Base-by-base conservation (phyloP, 345 rosid species). In the Melastoma malabathricum region DNA sequence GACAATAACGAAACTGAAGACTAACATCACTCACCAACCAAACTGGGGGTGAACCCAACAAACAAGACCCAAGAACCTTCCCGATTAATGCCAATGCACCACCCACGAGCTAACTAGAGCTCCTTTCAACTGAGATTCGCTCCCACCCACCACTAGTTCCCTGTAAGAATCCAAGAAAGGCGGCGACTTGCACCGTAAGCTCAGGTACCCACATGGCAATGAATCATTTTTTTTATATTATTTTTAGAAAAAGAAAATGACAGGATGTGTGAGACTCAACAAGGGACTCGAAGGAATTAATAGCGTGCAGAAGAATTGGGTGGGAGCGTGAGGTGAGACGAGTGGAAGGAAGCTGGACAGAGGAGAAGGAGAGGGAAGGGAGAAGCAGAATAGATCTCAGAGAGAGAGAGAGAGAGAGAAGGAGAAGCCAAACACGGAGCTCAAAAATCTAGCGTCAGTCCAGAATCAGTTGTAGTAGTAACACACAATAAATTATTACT, bases 401-500 rank as follows among this genome's bases (percentile, higher is more conserved):
- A 39, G 44, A 22, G 25, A 22, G 25, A 22, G 25, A 22, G 25
- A 22, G 25, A 50, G 25, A 22, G 25, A 22, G 25, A 50, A 13
- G 18, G 18, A 6, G 16, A 6, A 51, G 54, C 54, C 41, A 41
- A 15, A 54, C 18, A 7, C 48, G 4, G 4, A 22, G 6, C 34
- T 19, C 31, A 15, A 23, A 54, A 17, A 34, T 39, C 43, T 41
- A 4, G 3, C 12, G 12, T 34, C 41, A 34, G 12, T 34, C 9
- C 43, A 13, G 43, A 18, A 12, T 34, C n/a, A 39, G 18, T 38
- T 29, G 20, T 14, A 51, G 5, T 0, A 15, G 18, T 12, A 17
- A 43, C n/a, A 43, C 19, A 15, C 31, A 10, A 16, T 16, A 51
- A 8, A 39, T 48, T 34, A 53, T 53, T 25, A 53, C 43, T 53